Evolutionary conservation across 2,329 filamentous ascomycete species (phyloP), one percentile per base, ranked within the genome.

Genomic region (Monosporascus sp.): DNA sequence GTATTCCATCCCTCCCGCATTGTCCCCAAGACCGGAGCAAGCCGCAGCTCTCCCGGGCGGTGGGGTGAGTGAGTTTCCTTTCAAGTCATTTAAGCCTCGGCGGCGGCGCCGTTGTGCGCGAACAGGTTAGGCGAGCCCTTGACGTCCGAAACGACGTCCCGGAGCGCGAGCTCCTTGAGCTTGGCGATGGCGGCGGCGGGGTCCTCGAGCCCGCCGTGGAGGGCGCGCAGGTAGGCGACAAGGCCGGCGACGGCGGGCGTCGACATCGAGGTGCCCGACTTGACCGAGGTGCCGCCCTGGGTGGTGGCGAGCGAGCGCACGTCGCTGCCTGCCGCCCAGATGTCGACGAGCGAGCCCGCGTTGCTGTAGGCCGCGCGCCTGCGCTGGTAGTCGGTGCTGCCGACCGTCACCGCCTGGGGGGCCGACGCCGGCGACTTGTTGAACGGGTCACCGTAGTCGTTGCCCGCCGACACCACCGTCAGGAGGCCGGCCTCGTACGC

Each of bases 401-500:
- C 78, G 16, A 82, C 78, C 1, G 78, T 81, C 50, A 80, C 64
- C 49, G 77, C 78, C 24, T 68, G 64, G 24, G 72, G 59, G 1
- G 72, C 71, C 0, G 74, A 76, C 1, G 75, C 77, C 1, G 78
- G 78, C 0, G 78, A 81, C 49, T 62, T 67, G 51, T 67, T 60
- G 9, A 56, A 54, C 2, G 70, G 69, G 52, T 76, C 67, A 17
- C 57, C 60, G 51, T 68, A 60, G 9, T 66, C 66, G 61, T 82
- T 82, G 16, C 80, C 80, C 19, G 80, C 79, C 7, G 80, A 77
- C 0, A 78, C 77, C 27, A 78, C 73, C 2, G 75, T 72, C 24
- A 79, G 69, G 31, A 84, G 65, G 19, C 79, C 79, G 2, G 61
- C 57, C 16, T 60, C 58, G 60, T 72, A 75, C 26, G 75, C 75